A percentile compares a stretch with the other conserved stretches of the same genome.
These are phyloP conservation scores for Cyanidiococcus yangmingshanensis DNA, from an alignment of 23 red algal species.

Conservation along the genomic window DNA sequence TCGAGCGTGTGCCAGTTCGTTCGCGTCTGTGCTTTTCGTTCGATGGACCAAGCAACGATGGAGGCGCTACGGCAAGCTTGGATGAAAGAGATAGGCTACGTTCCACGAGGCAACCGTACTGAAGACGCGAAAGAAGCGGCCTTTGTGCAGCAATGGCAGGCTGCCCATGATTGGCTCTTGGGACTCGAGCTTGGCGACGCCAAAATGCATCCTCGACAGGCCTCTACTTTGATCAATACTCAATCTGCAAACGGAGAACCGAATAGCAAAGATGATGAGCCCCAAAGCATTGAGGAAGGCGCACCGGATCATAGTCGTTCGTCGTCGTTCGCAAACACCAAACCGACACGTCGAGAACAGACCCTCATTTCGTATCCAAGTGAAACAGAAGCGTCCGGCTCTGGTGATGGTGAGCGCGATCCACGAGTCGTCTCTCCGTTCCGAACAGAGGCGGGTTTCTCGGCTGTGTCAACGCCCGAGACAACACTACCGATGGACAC, in stretches of 20 bases:
- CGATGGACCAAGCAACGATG: not conserved
- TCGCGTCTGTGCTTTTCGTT: not conserved
- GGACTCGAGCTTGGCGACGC: not conserved
- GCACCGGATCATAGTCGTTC: not conserved
- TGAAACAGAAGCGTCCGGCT: not conserved
- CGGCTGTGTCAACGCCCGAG: not conserved
- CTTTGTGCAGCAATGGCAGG: not conserved
- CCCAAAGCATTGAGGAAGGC: not conserved
- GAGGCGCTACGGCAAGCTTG: slow-evolving; percentile 9
- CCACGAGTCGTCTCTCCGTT: not conserved
- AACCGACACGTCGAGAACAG: not conserved
- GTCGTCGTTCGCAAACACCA: not conserved
- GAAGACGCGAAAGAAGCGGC: not conserved
- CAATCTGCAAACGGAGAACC: not conserved
- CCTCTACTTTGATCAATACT: not conserved
- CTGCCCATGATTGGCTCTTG: not conserved
- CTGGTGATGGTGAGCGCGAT: not conserved
- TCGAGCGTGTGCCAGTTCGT: not conserved
- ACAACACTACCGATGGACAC: slow-evolving; percentile 22
- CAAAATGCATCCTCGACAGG: not conserved
- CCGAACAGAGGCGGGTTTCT: not conserved
- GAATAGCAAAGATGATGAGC: not conserved
- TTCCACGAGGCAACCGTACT: slow-evolving; percentile 18
- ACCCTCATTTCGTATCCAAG: not conserved
- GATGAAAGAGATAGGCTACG: slow-evolving; percentile 19